phyloP scores from a whole-genome alignment of 2,329 filamentous ascomycete genomes.

The Penicillium olsonii region DNA sequence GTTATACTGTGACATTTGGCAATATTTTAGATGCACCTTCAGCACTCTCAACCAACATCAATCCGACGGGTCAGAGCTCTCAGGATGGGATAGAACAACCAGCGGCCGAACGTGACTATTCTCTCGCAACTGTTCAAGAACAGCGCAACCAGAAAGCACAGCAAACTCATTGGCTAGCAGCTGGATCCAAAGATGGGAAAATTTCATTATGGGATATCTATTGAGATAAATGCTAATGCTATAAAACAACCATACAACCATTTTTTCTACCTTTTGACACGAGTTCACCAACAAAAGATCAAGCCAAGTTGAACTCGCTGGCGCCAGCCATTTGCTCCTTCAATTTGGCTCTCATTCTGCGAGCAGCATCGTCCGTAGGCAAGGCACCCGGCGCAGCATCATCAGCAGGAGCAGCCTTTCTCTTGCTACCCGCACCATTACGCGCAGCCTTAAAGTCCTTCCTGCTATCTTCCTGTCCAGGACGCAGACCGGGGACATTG shows the following conservation, averaged over 20 bases:
- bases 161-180: conserved; percentile 82
- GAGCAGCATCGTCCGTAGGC: conserved; percentile 50
- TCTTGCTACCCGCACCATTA: conserved; percentile 39
- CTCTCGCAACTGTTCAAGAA: conserved; percentile 59
- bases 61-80: background rate
- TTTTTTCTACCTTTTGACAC: conserved; percentile 5
- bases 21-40: conserved; percentile 15
- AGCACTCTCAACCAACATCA: background rate
- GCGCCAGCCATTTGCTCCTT: conserved; percentile 54
- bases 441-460: conserved; percentile 50
- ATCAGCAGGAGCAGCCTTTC: conserved; percentile 32
- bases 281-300: conserved; percentile 15
- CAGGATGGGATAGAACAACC: background rate
- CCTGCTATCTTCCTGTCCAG: conserved; percentile 48
- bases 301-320: conserved; percentile 61
- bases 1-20: conserved; percentile 77
- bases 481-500: conserved; percentile 52
- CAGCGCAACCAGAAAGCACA: conserved; percentile 65
- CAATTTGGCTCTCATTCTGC: conserved; percentile 57
- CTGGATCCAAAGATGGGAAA: conserved; percentile 91
- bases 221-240: conserved; percentile 45
- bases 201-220: conserved; percentile 96
- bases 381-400: conserved; percentile 30
- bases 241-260: conserved; percentile 28
- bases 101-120: conserved; percentile 12